Base-by-base conservation (phyloP, 2,329 filamentous ascomycete species). In the Fusarium torreyae region DNA sequence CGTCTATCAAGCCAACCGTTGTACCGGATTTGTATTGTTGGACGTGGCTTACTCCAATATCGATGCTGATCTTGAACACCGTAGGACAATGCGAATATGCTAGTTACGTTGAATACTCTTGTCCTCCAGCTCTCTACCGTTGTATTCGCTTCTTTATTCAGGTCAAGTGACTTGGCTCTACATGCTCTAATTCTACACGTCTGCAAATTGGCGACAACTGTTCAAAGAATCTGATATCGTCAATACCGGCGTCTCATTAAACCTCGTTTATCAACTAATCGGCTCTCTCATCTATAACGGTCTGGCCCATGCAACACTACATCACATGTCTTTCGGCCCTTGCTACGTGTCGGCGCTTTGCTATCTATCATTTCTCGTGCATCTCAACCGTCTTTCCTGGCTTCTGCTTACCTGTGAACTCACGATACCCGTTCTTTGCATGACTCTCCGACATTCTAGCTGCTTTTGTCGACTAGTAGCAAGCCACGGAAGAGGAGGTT, bases 241-340 rank as follows among this genome's bases (percentile, higher is more conserved):
- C 9, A 34, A 52, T 9, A 17, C 42, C 45, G 39, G 13, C 28
- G 49, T 55, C 42, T 55, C 28, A 9, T 55, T 55, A 34, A 49
- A 14, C 31, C 24, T 55, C 52, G 51, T 54, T 54, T n/a, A 54
- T 46, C 51, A 46, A 31, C 53, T 51, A 40, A 57, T 57, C 34
- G 13, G n/a, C 38, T 33, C 33, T 14, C 20, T 24, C 20, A n/a
- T 28, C 28, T 44, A 44, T 28, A 18, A 31, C 18, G 10, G 34
- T 36, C 34, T 5, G 20, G 20, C 28, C 46, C 20, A 24, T 20
- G 15, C 34, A 36, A 17, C 22, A 34, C 53, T 46, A 53, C 46
- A 57, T 57, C 54, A 57, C 54, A 57, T 53, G 46, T n/a, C 26
- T 26, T 34, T 28, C 39, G 36, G 31, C 36, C 54, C 53, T 39